Conservation (phyloP, 371 early-diverging fungal genomes). For the Syncephalastrum contaminatum region DNA sequence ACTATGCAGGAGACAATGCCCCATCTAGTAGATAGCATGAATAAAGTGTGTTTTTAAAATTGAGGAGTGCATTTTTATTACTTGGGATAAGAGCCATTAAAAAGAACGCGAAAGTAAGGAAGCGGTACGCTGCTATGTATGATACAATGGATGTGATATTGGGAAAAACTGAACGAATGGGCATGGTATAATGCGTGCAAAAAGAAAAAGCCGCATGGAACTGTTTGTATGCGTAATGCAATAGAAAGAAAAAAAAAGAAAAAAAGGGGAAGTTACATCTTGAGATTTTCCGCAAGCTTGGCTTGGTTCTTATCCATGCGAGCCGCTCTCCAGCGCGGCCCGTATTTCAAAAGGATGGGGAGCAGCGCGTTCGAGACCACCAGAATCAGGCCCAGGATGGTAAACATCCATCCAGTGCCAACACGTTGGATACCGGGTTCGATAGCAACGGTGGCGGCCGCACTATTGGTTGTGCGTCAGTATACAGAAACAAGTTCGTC, state of each 20-base stretch:
- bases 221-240: slow-evolving; percentile 32
- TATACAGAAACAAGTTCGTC: not conserved
- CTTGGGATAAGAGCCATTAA: too few species aligned
- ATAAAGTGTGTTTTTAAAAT: too few species aligned
- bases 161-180: too few species aligned
- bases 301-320: slow-evolving; percentile 5
- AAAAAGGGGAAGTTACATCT: slow-evolving; percentile 20
- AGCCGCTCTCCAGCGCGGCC: slow-evolving; percentile 5
- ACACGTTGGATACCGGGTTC: slow-evolving; percentile 32
- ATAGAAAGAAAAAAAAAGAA: slow-evolving; percentile 32
- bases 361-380: slow-evolving; percentile 1
- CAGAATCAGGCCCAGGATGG: slow-evolving; percentile 26
- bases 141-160: too few species aligned
- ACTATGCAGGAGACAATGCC: too few species aligned
- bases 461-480: slow-evolving; percentile 10
- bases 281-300: too few species aligned
- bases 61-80: too few species aligned
- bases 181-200: not conserved
- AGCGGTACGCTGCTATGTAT: too few species aligned
- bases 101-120: too few species aligned
- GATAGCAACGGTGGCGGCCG: slow-evolving; percentile 23
- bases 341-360: slow-evolving; percentile 1
- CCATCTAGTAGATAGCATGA: too few species aligned
- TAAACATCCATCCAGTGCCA: slow-evolving; percentile 38
- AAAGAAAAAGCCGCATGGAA: slow-evolving; percentile 6